Evolutionary conservation across 371 early-diverging fungal genomes (phyloP).

Genomic region (Coemansia sp.): DNA sequence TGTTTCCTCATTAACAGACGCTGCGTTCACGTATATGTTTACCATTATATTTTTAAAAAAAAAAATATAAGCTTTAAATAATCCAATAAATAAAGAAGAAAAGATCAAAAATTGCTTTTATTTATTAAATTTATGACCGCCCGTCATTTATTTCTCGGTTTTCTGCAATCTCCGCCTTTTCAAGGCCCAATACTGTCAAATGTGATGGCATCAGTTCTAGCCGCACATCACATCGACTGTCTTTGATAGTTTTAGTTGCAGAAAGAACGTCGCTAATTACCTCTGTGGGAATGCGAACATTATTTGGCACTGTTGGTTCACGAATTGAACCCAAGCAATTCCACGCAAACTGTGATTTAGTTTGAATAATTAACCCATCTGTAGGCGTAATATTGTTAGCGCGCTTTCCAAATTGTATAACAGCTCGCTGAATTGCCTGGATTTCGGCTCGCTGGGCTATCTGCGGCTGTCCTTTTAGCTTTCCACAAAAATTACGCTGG

Average conservation of each 20-base stretch:
- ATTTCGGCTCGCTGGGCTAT: not conserved
- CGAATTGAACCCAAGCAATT: not conserved
- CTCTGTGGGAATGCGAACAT: not conserved
- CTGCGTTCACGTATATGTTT: not conserved
- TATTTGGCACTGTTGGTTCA: not conserved
- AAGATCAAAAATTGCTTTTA: not conserved
- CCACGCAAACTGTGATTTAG: not conserved
- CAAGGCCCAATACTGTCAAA: not conserved
- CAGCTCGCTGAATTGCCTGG: not conserved
- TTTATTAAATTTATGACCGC: not conserved
- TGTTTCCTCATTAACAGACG: not conserved
- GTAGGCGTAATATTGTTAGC: not conserved
- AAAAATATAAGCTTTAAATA: not conserved
- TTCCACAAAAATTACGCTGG: not conserved
- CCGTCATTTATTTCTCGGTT: too few relatives aligned
- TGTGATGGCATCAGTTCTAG: not conserved
- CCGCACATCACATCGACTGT: not conserved
- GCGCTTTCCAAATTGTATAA: not conserved
- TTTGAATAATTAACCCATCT: not conserved
- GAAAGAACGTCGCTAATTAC: not conserved
- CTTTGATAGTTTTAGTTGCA: not conserved
- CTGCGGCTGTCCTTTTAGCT: not conserved
- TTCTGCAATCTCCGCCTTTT: not conserved
- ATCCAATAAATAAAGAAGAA: not conserved
- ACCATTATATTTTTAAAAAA: not conserved